phyloP scores from a whole-genome alignment of 2,329 filamentous ascomycete genomes.

The Raffaelea albimanens region DNA sequence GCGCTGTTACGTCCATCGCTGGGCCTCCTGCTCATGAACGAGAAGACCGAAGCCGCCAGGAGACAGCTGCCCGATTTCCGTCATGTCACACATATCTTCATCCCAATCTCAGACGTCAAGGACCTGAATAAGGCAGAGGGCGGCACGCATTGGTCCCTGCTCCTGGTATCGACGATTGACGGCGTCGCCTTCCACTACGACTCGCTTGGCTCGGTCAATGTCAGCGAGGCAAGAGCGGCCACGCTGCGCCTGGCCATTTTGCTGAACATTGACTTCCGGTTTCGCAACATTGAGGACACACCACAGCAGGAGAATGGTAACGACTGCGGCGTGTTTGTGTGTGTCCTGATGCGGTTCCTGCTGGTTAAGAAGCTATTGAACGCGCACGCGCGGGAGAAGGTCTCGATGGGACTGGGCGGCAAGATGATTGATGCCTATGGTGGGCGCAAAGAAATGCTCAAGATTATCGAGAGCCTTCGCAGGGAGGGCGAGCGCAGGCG shows the following conservation, averaged over 20 bases:
- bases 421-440: slow-evolving; percentile 73
- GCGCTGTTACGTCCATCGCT: slow-evolving; percentile 86
- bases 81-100: slow-evolving; percentile 81
- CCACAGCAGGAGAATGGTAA: slow-evolving; percentile 88
- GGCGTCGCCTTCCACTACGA: slow-evolving; percentile 96
- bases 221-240: slow-evolving; percentile 59
- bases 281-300: slow-evolving; percentile 73
- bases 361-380: slow-evolving; percentile 73
- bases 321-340: slow-evolving; percentile 95
- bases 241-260: slow-evolving; percentile 60
- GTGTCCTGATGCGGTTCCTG: slow-evolving; percentile 89
- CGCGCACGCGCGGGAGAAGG: slow-evolving; percentile 73
- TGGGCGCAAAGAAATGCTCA: slow-evolving; percentile 82
- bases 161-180: slow-evolving; percentile 82
- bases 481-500: slow-evolving; percentile 77
- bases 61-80: slow-evolving; percentile 62
- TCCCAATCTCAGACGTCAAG: slow-evolving; percentile 85
- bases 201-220: slow-evolving; percentile 68
- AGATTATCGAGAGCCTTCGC: slow-evolving; percentile 76
- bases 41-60: slow-evolving; percentile 27
- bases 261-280: slow-evolving; percentile 58
- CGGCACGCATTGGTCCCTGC: slow-evolving; percentile 88
- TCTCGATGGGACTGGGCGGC: slow-evolving; percentile 87
- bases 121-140: slow-evolving; percentile 73
- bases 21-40: slow-evolving; percentile 79